Evolutionary conservation across 305 asterid species (phyloP), one percentile per base, ranked within the genome.

Genomic region (Fraxinus albicans): DNA sequence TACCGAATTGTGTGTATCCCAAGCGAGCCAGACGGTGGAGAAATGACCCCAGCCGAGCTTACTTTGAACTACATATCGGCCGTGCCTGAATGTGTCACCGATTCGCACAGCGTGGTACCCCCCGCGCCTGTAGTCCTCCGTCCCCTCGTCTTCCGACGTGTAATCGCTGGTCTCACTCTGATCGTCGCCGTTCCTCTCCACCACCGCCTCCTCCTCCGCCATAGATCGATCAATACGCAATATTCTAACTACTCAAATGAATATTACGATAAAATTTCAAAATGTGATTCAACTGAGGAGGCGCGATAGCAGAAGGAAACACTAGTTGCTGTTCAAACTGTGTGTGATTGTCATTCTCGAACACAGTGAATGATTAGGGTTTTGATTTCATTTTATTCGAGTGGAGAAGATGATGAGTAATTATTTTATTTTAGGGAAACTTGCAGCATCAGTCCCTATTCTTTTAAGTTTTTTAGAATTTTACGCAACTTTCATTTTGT

Each of bases 21-120:
- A 95, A 86, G 97, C 95, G 6, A 95, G 95, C 99, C 98, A 95
- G 79, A 95, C 99, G 80, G 99, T 94, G 80, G 98, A 94, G 84
- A 95, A 95, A 79, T 95, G 98, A 31, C 99, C 99, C 99, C 99
- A 95, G 12, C 99, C 99, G 50, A 95, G 99, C 89, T 95, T 95
- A 84, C 94, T 90, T 91, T 95, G 98, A 65, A 95, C 98, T 55
- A 93, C 95, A 83, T 94, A 96, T 82, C 99, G 88, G 9, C 96
- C 96, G 73, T 94, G 94, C 87, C 93, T 96, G 84, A 96, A 96
- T 2, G 94, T 80, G 73, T 96, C 99, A 1, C 98, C 99, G 88
- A 96, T 88, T 84, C 95, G 90, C 77, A 96, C 97, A 47, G 98
- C 97, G 83, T 96, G 99, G 86, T 96, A 96, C 15, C 99, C 99